Evolutionary conservation across 208 protist species (phyloP).

Genomic region (Crithidia sp.): DNA sequence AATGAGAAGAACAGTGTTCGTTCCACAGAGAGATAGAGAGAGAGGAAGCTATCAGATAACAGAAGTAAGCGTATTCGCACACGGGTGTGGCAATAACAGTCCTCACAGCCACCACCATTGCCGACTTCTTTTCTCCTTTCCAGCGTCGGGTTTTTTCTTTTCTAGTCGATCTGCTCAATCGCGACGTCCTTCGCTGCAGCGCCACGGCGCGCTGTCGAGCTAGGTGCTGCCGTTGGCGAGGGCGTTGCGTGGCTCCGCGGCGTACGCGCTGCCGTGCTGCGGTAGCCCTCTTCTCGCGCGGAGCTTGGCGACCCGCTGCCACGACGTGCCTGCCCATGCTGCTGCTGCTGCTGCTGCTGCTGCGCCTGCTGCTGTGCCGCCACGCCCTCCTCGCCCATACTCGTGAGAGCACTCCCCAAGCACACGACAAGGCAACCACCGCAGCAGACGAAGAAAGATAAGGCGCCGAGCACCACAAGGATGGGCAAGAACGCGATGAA

Average conservation of each 20-base stretch:
- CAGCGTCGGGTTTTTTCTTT: not conserved
- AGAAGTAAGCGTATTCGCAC: too few species aligned
- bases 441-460: constrained; percentile 34
- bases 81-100: too few species aligned
- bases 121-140: not conserved
- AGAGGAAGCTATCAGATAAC: too few species aligned
- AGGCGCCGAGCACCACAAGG: constrained; percentile 31
- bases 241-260: not conserved
- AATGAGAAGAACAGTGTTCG: too few species aligned
- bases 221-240: not conserved
- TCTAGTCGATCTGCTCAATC: constrained; percentile 19
- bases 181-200: constrained; percentile 3
- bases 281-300: constrained; percentile 18
- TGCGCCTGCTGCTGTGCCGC: not conserved
- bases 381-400: not conserved
- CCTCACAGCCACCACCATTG: too few species aligned
- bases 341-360: constrained; percentile 1
- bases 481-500: constrained; percentile 50
- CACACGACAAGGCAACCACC: constrained; percentile 25
- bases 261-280: constrained; percentile 16
- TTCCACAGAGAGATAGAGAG: too few species aligned
- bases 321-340: not conserved
- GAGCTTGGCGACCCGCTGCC: not conserved
- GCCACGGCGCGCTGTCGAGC: not conserved
- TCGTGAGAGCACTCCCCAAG: not conserved